A percentile compares a stretch with the other conserved stretches of the same genome.
Conservation (phyloP, 2,329 filamentous ascomycete species). For the Akanthomyces lecanii region DNA sequence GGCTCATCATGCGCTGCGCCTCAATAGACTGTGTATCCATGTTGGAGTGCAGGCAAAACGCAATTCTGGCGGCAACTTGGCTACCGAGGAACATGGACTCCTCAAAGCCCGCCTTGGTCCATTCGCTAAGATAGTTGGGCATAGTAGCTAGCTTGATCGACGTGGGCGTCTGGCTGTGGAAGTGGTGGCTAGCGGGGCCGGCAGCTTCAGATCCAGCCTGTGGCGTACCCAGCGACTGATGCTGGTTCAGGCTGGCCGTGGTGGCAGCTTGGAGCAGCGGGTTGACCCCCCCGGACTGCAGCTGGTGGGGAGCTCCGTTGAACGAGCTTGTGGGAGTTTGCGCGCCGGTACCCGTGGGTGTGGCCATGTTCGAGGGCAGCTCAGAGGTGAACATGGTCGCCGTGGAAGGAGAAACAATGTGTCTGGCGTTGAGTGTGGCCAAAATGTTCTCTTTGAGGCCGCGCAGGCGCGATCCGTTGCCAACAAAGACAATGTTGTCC, state of each 20-base stretch:
- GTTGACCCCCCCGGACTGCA: constrained; percentile 62
- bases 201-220: constrained; percentile 38
- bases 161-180: constrained; percentile 70
- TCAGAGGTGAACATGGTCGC: constrained; percentile 97
- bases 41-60: constrained; percentile 54
- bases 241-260: constrained; percentile 54
- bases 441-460: constrained; percentile 89
- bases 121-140: constrained; percentile 85
- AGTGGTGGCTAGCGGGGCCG: constrained; percentile 39
- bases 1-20: constrained; percentile 51
- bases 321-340: constrained; percentile 75
- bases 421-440: constrained; percentile 72
- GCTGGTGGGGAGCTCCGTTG: constrained; percentile 51
- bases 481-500: constrained; percentile 88
- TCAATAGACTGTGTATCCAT: constrained; percentile 49
- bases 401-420: constrained; percentile 85
- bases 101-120: constrained; percentile 76
- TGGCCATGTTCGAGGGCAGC: constrained; percentile 88
- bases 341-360: constrained; percentile 81
- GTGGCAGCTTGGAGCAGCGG: constrained; percentile 90
- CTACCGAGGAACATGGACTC: constrained; percentile 84
- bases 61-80: constrained; percentile 70
- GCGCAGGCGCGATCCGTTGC: constrained; percentile 69
- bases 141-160: constrained; percentile 73
- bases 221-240: constrained; percentile 32